A percentile compares a stretch with the other conserved stretches of the same genome.
phyloP scores from a whole-genome alignment of 1,284 basidiomycete species.

The Trichosporon faecale region DNA sequence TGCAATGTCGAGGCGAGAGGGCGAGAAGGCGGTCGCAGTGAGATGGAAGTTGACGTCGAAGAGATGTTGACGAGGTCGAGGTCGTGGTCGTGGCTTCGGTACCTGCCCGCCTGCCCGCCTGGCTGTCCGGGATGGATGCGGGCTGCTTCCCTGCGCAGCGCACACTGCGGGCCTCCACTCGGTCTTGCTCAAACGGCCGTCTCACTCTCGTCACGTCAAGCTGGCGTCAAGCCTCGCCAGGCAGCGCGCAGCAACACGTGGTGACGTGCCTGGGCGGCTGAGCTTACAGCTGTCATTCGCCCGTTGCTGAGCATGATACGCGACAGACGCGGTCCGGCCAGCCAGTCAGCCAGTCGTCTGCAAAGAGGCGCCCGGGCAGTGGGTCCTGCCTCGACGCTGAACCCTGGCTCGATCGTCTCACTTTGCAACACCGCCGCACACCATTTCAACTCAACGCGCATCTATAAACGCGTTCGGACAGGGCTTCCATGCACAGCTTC shows the following conservation, averaged over 20 bases:
- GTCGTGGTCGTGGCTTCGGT: background rate
- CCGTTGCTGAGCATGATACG: background rate
- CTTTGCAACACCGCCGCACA: background rate
- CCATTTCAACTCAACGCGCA: background rate
- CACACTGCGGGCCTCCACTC: conserved; percentile 4
- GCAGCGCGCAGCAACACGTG: background rate
- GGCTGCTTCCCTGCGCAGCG: background rate
- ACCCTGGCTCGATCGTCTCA: conserved; percentile 3
- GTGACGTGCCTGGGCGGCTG: background rate
- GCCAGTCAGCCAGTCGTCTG: background rate
- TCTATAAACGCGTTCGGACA: background rate
- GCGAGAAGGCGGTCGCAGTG: background rate
- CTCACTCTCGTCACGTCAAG: background rate
- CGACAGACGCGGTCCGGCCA: background rate
- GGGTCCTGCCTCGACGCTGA: background rate
- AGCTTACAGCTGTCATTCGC: background rate
- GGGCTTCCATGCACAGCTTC: background rate
- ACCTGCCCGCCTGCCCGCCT: no score
- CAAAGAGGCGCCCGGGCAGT: background rate
- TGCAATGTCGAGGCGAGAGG: background rate
- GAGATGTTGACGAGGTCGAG: background rate
- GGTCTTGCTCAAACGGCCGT: no score
- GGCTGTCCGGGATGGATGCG: background rate
- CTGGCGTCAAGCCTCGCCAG: background rate
- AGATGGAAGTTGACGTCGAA: background rate